Evolutionary conservation across 352 stramenopile genomes (phyloP), one percentile per base, ranked within the genome.

Genomic region (Pythium brachiatum): DNA sequence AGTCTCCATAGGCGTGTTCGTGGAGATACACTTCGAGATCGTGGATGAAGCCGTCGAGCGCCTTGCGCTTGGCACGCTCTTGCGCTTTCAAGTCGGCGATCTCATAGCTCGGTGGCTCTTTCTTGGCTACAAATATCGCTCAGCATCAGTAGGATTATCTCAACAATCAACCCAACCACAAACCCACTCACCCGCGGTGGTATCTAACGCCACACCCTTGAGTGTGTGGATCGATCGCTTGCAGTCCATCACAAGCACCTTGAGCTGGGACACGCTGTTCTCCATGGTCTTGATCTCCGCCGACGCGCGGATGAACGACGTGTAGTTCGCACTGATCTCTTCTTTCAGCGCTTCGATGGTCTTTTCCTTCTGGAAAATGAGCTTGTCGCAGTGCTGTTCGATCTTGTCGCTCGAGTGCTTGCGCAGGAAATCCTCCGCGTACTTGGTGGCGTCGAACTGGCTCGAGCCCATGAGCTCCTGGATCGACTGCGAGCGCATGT

Each of bases 271-370:
- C 7, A 94, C 82, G 52, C 82, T 92, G 60, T 91, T 92, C 44
- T 94, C 85, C 80, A 94, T 92, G 7, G 68, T 85, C 61, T 90
- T 90, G 50, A 90, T 92, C 64, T 94, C 83, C 3, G 73, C 64
- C 8, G 81, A 78, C 9, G 83, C 81, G 5, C 69, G 72, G 27
- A 94, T 90, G 60, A 94, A 94, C 11, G 85, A 88, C 16, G 75
- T 82, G 68, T 94, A 92, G 62, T 90, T 92, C 13, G 74, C 76
- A 36, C 81, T 90, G 57, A 94, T 94, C 52, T 92, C 83, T 38
- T 89, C 72, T 53, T 94, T 92, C 29, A 94, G 66, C 29, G 89
- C 83, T 18, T 92, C 81, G 38, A 91, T 92, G n/a, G 83, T 92
- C 57, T 85, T 81, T 41, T 94, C 84, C 67, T 94, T 94, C 65